A percentile compares a stretch with the other conserved stretches of the same genome.
phyloP scores from a whole-genome alignment of 1,284 basidiomycete species.

The Apiotrichum gracile region DNA sequence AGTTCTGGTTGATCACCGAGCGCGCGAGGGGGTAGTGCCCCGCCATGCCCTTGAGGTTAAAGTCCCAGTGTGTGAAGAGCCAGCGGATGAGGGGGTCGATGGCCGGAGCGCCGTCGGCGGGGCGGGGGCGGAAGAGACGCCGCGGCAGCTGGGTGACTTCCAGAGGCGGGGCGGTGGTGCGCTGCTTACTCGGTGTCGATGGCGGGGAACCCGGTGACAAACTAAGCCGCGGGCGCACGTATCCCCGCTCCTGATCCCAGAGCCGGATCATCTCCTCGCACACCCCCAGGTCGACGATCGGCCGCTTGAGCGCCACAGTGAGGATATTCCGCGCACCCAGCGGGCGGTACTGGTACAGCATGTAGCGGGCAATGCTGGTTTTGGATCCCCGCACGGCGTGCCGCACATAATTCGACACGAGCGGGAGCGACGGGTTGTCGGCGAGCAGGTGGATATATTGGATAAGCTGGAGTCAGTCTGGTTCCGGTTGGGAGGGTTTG shows the following conservation, averaged over 20 bases:
- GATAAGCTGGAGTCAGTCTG: conserved; percentile 55
- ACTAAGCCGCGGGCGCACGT: background rate
- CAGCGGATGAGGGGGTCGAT: conserved; percentile 44
- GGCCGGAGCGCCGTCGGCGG: background rate
- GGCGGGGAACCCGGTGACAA: background rate
- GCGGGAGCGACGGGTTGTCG: conserved; percentile 57
- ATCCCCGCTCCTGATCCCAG: conserved; percentile 27
- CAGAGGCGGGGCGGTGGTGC: background rate
- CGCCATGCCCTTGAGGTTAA: conserved; percentile 54
- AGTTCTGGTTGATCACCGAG: conserved; percentile 61
- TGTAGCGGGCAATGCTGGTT: conserved; percentile 27
- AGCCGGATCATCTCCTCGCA: conserved; percentile 26
- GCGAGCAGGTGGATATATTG: conserved; percentile 66
- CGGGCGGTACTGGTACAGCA: conserved; percentile 26
- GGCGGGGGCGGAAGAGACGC: conserved; percentile 33
- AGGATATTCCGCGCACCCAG: conserved; percentile 22
- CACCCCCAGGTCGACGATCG: conserved; percentile 28
- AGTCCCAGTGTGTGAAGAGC: conserved; percentile 32
- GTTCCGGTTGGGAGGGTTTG: background rate
- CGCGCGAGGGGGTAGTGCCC: conserved; percentile 68
- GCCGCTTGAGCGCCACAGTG: conserved; percentile 26
- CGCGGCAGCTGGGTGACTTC: conserved; percentile 31
- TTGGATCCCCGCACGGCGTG: conserved; percentile 48
- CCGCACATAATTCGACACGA: conserved; percentile 55
- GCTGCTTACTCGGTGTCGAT: background rate